Conservation (phyloP, 2,329 filamentous ascomycete genomes). For the Lecanicillium sp. region DNA sequence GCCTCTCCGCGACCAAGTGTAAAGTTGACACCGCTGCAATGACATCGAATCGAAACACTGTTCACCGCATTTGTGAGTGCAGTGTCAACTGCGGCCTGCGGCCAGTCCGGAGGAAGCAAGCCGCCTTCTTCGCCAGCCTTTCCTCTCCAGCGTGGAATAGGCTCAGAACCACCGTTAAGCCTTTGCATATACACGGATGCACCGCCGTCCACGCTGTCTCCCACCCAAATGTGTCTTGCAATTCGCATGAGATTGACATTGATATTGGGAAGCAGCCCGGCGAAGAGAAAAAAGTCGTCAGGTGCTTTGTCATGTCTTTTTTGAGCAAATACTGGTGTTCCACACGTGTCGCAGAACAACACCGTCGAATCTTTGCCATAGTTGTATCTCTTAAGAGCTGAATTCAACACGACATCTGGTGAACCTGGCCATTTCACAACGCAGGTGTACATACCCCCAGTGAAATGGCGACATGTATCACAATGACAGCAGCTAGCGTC, state of each 20-base stretch:
- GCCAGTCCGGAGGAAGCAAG: conserved; percentile 27
- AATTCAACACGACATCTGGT: conserved; percentile 19
- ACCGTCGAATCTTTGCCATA: conserved; percentile 28
- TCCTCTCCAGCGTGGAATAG: conserved; percentile 23
- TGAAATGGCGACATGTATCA: conserved; percentile 39
- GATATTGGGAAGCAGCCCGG: conserved; percentile 31
- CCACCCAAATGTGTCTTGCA: conserved; percentile 37
- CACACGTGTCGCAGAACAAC: conserved; percentile 39
- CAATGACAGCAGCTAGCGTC: conserved; percentile 40
- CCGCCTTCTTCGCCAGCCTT: conserved; percentile 19
- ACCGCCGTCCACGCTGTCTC: conserved; percentile 48
- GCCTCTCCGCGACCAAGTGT: conserved; percentile 29
- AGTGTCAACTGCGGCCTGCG: conserved; percentile 15
- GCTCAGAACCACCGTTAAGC: conserved; percentile 25
- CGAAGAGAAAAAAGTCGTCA: conserved; percentile 27
- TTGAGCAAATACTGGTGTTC: conserved; percentile 38
- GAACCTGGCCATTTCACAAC: conserved; percentile 33
- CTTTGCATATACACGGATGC: conserved; percentile 39
- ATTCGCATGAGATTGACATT: conserved; percentile 26
- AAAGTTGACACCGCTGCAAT: conserved; percentile 41
- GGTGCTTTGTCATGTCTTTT: background rate
- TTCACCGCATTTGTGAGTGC: conserved; percentile 16
- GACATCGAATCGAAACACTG: conserved; percentile 35
- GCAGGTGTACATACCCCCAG: conserved; percentile 37
- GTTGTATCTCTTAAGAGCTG: conserved; percentile 28